A percentile compares a stretch with the other conserved stretches of the same genome.
These are phyloP conservation scores for Vickermania ingenoplastis DNA, from an alignment of 208 protist genomes.

Conservation along the genomic window DNA sequence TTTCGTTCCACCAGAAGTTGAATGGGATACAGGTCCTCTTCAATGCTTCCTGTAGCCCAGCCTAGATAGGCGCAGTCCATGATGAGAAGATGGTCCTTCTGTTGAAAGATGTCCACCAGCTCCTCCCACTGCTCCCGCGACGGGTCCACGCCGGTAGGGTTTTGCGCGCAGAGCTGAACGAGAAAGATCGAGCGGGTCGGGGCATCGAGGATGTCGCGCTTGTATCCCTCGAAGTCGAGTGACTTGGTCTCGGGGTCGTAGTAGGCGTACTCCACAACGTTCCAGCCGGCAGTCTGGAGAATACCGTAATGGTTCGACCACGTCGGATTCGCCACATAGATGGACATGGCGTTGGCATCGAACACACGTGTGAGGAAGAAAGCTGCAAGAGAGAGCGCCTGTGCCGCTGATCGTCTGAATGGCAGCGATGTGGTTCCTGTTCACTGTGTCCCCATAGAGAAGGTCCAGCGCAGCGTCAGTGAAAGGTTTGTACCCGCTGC, in stretches of 20 bases:
- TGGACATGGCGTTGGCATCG: conserved; percentile 19
- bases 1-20: conserved; percentile 68
- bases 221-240: conserved; percentile 83
- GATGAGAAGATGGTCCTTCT: conserved; percentile 86
- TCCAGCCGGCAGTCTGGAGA: conserved; percentile 38
- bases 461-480: conserved; percentile 64
- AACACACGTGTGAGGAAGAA: conserved; percentile 40
- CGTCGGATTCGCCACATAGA: conserved; percentile 81
- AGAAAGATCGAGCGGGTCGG: conserved; percentile 90
- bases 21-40: conserved; percentile 83
- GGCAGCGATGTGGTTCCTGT: conserved; percentile 46
- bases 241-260: conserved; percentile 41
- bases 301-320: conserved; percentile 83
- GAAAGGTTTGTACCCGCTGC: conserved; percentile 86
- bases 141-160: conserved; percentile 97
- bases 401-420: conserved; percentile 87
- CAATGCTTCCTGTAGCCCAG: conserved; percentile 93
- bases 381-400: conserved; percentile 55
- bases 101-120: conserved; percentile 79
- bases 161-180: conserved; percentile 98
- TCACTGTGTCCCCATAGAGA: conserved; percentile 79
- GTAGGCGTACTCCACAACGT: conserved; percentile 71
- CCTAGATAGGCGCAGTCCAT: conserved; percentile 97
- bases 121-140: conserved; percentile 93
- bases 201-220: conserved; percentile 50